Percentiles rank a stretch among this genome's conserved stretches.
phyloP scores from a whole-genome alignment of 306 rosid genomes.

The Alnus rubra region DNA sequence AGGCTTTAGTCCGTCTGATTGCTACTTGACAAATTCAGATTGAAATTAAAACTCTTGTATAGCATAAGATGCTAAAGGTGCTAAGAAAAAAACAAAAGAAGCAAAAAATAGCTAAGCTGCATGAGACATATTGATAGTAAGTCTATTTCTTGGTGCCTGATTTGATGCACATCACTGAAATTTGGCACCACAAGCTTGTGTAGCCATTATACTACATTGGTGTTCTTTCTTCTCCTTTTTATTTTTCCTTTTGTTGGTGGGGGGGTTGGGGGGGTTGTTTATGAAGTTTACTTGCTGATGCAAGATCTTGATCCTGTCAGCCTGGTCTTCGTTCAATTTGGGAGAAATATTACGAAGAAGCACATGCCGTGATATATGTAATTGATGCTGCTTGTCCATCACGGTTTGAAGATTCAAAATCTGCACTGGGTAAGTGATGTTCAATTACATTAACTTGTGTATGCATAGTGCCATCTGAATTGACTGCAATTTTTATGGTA shows the following conservation, averaged over 20 bases:
- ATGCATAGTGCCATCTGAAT: constrained; percentile 18
- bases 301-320: constrained; percentile 45
- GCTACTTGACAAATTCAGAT: not conserved
- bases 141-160: not conserved
- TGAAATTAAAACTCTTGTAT: not conserved
- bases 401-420: constrained; percentile 93
- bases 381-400: constrained; percentile 85
- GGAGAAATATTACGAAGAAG: constrained; percentile 99
- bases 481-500: constrained; percentile 18
- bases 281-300: constrained; percentile 29
- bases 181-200: not conserved
- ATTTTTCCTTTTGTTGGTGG: not conserved
- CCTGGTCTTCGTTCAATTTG: constrained; percentile 97
- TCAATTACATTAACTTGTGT: constrained; percentile 24
- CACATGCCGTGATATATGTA: constrained; percentile 90
- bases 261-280: not conserved
- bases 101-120: not conserved
- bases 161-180: not conserved
- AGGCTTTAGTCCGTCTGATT: not conserved
- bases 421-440: constrained; percentile 83
- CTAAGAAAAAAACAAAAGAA: not conserved
- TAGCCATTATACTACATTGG: not conserved
- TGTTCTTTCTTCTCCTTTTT: not conserved
- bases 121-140: not conserved
- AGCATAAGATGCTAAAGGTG: not conserved